Percentiles rank a stretch among this genome's conserved stretches.
Conservation (phyloP, 192 early-diverging fungal species). For the Bifiguratus adelaidae region DNA sequence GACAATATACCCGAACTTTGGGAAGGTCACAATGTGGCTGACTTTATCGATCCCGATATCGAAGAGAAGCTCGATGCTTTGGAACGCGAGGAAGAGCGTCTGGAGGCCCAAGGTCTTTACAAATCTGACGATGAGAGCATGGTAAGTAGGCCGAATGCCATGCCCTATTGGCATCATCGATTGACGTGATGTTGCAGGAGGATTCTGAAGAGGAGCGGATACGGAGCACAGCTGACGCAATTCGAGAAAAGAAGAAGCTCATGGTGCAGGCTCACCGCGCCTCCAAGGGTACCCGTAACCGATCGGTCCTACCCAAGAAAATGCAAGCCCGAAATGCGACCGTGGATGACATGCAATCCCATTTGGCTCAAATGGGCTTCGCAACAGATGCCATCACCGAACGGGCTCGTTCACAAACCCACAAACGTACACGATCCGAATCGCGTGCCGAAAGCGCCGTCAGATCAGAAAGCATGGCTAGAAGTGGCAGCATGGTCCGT, state of each 20-base stretch:
- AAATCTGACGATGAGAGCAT: conserved; percentile 57
- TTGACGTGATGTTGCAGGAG: conserved; percentile 14
- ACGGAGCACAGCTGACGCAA: conserved; percentile 62
- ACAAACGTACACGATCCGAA: conserved; percentile 70
- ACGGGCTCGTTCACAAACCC: conserved; percentile 35
- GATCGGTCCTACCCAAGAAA: conserved; percentile 58
- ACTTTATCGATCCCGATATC: conserved; percentile 98
- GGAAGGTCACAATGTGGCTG: conserved; percentile 96
- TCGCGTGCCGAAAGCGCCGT: conserved; percentile 57
- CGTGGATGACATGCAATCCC: conserved; percentile 55
- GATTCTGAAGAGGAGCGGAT: conserved; percentile 79
- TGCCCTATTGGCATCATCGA: background rate
- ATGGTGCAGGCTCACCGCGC: conserved; percentile 67
- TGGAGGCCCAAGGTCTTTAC: conserved; percentile 93
- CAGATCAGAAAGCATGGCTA: conserved; percentile 46
- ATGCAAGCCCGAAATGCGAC: conserved; percentile 21
- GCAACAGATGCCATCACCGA: conserved; percentile 51
- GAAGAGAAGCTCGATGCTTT: conserved; percentile 90
- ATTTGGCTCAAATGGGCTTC: conserved; percentile 66
- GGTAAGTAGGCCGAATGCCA: background rate
- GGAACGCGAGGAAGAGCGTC: conserved; percentile 93
- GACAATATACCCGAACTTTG: conserved; percentile 98
- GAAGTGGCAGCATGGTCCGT: conserved; percentile 40
- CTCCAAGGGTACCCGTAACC: conserved; percentile 72
- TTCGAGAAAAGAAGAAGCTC: conserved; percentile 79